These are phyloP conservation scores for Rhododendron simsii DNA, from an alignment of 148 eudicot species.

Conservation along the genomic window DNA sequence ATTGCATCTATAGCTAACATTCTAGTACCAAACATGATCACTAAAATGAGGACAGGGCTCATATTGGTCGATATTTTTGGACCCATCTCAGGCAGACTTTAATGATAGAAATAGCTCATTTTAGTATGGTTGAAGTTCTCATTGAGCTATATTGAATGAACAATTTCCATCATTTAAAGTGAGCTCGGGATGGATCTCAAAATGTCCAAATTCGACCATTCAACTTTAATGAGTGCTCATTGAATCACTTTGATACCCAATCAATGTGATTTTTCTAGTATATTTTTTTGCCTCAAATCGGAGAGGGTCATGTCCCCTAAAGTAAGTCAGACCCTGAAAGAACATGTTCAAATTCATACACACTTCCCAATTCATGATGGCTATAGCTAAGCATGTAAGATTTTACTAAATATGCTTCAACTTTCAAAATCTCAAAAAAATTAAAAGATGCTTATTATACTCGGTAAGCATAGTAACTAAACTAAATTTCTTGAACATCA, in stretches of 20 bases:
- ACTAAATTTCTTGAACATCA: background rate
- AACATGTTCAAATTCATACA: no score
- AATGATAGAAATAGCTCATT: background rate
- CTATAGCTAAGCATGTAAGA: no score
- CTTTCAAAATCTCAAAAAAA: no score
- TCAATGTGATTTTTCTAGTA: background rate
- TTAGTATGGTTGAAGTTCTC: background rate
- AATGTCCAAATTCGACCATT: background rate
- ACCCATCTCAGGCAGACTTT: background rate
- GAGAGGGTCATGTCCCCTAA: no score
- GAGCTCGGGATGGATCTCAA: background rate
- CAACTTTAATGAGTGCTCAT: background rate
- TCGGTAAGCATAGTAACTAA: background rate
- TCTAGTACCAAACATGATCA: background rate
- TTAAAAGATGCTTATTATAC: no score
- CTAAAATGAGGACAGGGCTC: background rate
- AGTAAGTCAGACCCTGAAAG: no score
- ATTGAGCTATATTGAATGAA: background rate
- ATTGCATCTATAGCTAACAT: background rate
- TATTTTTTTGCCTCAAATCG: no score
- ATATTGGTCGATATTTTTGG: background rate
- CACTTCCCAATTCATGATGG: no score
- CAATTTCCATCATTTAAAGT: background rate
- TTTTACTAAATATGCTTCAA: no score
- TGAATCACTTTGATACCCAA: background rate